Conservation (phyloP, 352 stramenopile genomes). For the Phytopythium delawarense region DNA sequence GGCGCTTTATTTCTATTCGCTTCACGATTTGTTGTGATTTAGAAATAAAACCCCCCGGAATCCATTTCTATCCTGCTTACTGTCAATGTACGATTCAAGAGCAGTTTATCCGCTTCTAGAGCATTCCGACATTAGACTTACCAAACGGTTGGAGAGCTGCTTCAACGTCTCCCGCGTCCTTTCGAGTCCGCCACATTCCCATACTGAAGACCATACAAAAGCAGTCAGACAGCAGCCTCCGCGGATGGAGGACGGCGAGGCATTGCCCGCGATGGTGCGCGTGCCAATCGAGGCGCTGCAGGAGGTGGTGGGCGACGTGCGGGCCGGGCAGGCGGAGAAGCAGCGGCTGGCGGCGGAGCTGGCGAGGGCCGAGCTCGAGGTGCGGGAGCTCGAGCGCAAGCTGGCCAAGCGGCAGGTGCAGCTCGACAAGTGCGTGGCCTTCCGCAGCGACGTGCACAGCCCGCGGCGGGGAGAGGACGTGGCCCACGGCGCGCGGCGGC, state of each 20-base stretch:
- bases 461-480: slow-evolving; percentile 3
- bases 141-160: neutral
- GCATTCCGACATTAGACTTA: too few species aligned
- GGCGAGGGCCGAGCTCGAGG: slow-evolving; percentile 28
- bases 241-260: neutral
- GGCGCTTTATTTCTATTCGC: too few species aligned
- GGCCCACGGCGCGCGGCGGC: neutral
- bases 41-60: neutral
- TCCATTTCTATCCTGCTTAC: neutral
- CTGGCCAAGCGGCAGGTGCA: slow-evolving; percentile 47
- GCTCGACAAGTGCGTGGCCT: slow-evolving; percentile 38
- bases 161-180: neutral
- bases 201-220: too few species aligned
- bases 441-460: slow-evolving; percentile 20
- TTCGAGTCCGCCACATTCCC: neutral
- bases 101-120: too few species aligned
- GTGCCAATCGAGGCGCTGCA: slow-evolving; percentile 38
- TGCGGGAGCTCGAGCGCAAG: slow-evolving; percentile 34
- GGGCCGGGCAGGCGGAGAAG: slow-evolving; percentile 27
- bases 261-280: slow-evolving; percentile 14
- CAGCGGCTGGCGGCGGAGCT: slow-evolving; percentile 29
- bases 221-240: too few species aligned
- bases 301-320: slow-evolving; percentile 26
- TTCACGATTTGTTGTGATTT: neutral
- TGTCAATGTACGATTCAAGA: neutral